Conservation (phyloP, 179 eudicot species). For the Drosera spatulata region DNA sequence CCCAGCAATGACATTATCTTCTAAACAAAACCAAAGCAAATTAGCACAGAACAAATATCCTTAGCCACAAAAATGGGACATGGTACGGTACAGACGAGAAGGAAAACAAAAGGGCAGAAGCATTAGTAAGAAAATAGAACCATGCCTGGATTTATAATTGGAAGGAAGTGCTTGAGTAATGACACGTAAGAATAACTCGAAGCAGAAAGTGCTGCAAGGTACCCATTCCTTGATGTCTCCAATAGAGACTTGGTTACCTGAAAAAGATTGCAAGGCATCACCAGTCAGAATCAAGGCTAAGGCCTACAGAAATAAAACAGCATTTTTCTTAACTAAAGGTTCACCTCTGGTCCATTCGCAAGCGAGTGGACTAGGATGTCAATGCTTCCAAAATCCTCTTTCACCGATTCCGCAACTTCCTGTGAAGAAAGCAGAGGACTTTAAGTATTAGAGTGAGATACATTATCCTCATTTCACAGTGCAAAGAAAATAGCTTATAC, state of each 20-base stretch:
- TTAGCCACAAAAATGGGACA: background rate
- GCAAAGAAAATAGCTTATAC: background rate
- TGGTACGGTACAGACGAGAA: background rate
- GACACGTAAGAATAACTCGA: conserved; percentile 97
- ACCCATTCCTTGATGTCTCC: conserved; percentile 89
- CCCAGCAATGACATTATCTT: background rate
- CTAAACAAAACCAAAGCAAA: background rate
- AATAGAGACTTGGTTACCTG: conserved; percentile 88
- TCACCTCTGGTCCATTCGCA: conserved; percentile 96
- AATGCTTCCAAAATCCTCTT: conserved; percentile 87
- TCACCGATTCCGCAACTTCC: conserved; percentile 88
- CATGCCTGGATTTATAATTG: conserved; percentile 91
- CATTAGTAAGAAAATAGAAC: conserved; percentile 6
- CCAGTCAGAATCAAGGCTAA: conserved; percentile 7
- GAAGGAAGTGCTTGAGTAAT: conserved; percentile 79
- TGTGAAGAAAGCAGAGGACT: conserved; percentile 14
- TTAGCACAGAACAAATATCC: background rate
- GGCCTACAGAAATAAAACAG: background rate
- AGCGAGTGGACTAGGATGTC: conserved; percentile 97
- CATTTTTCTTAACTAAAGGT: too few relatives aligned
- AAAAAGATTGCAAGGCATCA: background rate
- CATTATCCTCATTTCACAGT: background rate
- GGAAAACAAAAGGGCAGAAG: background rate
- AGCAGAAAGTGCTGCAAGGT: conserved; percentile 95
- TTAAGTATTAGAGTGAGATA: conserved; percentile 1